Evolutionary conservation across 169 alveolate genomes (phyloP).

Genomic region (Plasmodium coatneyi): DNA sequence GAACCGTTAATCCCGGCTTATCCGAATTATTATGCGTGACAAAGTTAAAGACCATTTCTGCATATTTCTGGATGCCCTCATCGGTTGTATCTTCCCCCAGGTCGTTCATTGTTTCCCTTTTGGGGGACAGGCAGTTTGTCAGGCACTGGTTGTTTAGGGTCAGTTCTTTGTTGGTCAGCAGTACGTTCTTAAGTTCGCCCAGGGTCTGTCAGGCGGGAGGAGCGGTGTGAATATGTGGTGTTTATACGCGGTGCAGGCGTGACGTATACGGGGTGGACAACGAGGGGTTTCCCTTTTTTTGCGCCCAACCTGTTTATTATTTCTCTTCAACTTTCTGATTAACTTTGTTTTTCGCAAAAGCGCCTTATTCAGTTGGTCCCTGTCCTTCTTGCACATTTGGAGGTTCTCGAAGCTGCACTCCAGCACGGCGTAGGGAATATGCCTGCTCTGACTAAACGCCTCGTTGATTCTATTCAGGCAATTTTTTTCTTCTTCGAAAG

Average conservation of each 20-base stretch:
- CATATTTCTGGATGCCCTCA: conserved; percentile 17
- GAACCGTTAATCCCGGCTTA: conserved; percentile 20
- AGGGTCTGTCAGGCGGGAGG: conserved; percentile 1
- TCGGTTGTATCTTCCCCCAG: neutral
- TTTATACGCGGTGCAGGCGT: neutral
- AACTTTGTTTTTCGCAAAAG: conserved; percentile 11
- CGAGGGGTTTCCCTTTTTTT: neutral
- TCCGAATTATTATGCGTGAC: conserved; percentile 6
- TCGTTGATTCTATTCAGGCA: conserved; percentile 14
- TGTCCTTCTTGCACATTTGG: conserved; percentile 1
- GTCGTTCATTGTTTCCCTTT: neutral
- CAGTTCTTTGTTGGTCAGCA: conserved; percentile 25
- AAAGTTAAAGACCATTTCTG: conserved; percentile 34
- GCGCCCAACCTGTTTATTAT: conserved; percentile 2
- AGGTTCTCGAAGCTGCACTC: conserved; percentile 2
- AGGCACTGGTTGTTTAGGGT: conserved; percentile 21
- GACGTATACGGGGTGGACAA: neutral
- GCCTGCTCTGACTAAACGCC: neutral
- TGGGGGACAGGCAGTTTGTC: neutral
- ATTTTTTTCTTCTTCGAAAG: neutral
- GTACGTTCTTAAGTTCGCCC: conserved; percentile 10
- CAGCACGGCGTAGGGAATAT: neutral
- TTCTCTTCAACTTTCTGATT: conserved; percentile 2
- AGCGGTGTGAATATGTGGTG: neutral
- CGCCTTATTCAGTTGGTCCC: neutral